phyloP scores from a whole-genome alignment of 2,329 filamentous ascomycete genomes.

The Alternaria triticimaculans region DNA sequence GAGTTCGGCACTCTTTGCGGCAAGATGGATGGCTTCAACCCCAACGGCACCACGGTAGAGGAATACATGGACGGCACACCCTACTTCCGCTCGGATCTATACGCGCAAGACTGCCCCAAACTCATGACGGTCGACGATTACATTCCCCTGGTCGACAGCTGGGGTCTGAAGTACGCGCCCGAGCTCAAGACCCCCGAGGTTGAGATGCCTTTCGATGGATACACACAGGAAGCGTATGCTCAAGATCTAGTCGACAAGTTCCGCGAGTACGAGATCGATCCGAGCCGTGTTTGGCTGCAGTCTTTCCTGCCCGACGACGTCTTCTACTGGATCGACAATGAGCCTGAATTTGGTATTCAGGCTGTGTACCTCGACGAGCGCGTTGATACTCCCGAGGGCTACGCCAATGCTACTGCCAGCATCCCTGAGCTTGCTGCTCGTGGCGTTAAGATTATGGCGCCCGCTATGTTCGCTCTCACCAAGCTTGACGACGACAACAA shows the following conservation, averaged over 20 bases:
- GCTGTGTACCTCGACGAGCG: conserved; percentile 70
- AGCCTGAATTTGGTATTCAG: conserved; percentile 66
- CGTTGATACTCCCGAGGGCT: conserved; percentile 58
- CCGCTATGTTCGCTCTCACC: conserved; percentile 69
- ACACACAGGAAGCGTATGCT: conserved; percentile 69
- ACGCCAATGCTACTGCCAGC: conserved; percentile 62
- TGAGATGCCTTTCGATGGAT: conserved; percentile 72
- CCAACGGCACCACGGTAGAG: conserved; percentile 63
- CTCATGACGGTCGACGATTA: conserved; percentile 67
- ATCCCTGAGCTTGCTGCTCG: conserved; percentile 62
- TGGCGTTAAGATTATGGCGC: conserved; percentile 69
- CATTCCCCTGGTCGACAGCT: conserved; percentile 66
- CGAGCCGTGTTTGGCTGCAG: conserved; percentile 60
- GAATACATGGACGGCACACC: conserved; percentile 67
- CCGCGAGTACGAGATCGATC: conserved; percentile 45
- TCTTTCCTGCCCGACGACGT: conserved; percentile 70
- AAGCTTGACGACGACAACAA: conserved; percentile 56
- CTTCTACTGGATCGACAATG: conserved; percentile 69
- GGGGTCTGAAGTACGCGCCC: conserved; percentile 58
- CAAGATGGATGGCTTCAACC: conserved; percentile 70
- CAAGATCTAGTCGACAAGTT: conserved; percentile 64
- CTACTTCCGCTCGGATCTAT: conserved; percentile 69
- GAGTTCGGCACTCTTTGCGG: conserved; percentile 73
- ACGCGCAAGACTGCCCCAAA: conserved; percentile 66
- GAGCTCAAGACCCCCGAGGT: conserved; percentile 68